Evolutionary conservation across 805 yeast genomes (phyloP), one percentile per base, ranked within the genome.

Genomic region (Wickerhamomyces silvicola): DNA sequence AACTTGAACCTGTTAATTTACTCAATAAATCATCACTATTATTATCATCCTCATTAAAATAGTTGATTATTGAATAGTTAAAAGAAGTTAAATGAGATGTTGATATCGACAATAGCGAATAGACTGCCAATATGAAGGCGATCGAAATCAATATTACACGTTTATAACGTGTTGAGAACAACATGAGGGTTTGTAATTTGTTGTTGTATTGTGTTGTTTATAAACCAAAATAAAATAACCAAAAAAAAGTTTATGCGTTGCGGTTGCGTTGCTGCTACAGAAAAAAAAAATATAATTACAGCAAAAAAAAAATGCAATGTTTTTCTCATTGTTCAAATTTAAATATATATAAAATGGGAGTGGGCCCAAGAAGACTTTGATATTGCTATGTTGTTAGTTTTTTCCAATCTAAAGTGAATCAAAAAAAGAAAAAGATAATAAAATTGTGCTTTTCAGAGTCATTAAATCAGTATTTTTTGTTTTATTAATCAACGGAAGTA

Each of bases 381-480:
- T n/a, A n/a, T 21, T 28, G 10, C 11, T 28, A 19, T 7, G 22
- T 7, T 6, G 22, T 8, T 12, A 12, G 13, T 22, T 7, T 7
- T 11, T 17, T 15, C 16, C 5, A 9, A 15, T 24, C n/a, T n/a
- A n/a, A n/a, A n/a, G n/a, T n/a, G n/a, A n/a, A n/a, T n/a, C n/a
- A n/a, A n/a, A n/a, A n/a, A 11, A 8, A 7, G 19, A 16, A 10
- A 19, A 19, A 19, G 22, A 19, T 8, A 19, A 8, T 19, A 8
- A 19, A 10, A 19, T 19, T 10, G 18, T 24, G 23, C 18, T 14
- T 14, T 42, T 66, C 72, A 66, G 72, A 65, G 57, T 66, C 72
- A 66, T 66, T 66, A 69, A 68, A 69, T 68, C 75, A 69, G 75
- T 69, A 28, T 55, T 64, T 59, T 60, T 57, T 24, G 48, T 45